Conservation (phyloP, 805 yeast genomes). For the Pichia scutulata region DNA sequence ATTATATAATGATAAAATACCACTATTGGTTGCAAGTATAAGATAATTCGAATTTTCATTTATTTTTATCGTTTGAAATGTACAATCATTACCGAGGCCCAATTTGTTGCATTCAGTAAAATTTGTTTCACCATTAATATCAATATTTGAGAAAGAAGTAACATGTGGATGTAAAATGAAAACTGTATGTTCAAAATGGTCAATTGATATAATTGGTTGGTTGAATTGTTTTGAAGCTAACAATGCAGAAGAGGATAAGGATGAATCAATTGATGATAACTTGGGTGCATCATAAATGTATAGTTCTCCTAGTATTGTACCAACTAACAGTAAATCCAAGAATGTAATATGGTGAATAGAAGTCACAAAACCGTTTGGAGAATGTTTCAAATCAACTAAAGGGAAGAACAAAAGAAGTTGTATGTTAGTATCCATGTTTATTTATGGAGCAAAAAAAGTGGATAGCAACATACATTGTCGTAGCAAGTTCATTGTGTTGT, state of each 20-base stretch:
- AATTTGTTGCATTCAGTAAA: neutral
- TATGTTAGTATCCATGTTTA: neutral
- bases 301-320: neutral
- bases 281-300: neutral
- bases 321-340: neutral
- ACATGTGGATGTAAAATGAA: neutral
- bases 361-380: conserved; percentile 1
- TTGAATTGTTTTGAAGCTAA: neutral
- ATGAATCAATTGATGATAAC: neutral
- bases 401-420: neutral
- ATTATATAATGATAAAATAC: neutral
- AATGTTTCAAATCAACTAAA: neutral
- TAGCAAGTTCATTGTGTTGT: neutral
- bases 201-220: neutral
- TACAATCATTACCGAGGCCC: neutral
- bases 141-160: neutral
- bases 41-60: conserved; percentile 1
- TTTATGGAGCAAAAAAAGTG: neutral
- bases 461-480: neutral
- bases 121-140: neutral
- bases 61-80: neutral
- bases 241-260: neutral
- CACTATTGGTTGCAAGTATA: neutral
- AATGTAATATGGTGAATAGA: neutral
- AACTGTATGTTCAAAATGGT: neutral